These are phyloP conservation scores for Megacollybia marginata DNA, from an alignment of 768 basidiomycete species.

Conservation along the genomic window DNA sequence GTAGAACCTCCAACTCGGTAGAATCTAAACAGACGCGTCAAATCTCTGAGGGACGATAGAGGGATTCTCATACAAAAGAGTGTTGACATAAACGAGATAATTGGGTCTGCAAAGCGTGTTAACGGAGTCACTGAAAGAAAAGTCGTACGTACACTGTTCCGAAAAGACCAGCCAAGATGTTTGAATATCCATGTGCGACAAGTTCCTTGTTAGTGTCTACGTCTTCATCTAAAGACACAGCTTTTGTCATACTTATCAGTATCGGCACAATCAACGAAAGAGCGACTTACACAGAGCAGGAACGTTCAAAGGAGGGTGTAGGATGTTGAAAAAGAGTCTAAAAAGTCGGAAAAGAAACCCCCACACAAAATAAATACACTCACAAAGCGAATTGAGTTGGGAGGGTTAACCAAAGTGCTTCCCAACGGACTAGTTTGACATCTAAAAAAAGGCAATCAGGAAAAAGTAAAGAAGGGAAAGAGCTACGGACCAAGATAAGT, in stretches of 20 bases:
- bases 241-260: constrained; percentile 28
- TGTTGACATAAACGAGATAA: constrained; percentile 85
- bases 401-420: constrained; percentile 70
- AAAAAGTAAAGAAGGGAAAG: not conserved
- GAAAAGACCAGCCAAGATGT: constrained; percentile 70
- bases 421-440: constrained; percentile 49
- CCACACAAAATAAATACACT: constrained; percentile 30
- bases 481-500: constrained; percentile 58
- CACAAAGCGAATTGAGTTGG: constrained; percentile 92
- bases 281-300: constrained; percentile 66
- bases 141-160: constrained; percentile 65
- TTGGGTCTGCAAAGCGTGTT: constrained; percentile 46
- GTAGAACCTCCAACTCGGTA: constrained; percentile 91
- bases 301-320: constrained; percentile 84
- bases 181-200: constrained; percentile 88
- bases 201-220: constrained; percentile 90
- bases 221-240: constrained; percentile 84
- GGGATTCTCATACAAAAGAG: constrained; percentile 45
- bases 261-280: not conserved
- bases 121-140: not conserved
- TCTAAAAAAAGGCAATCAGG: constrained; percentile 32
- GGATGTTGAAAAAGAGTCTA: constrained; percentile 76
- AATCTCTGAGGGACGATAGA: not conserved
- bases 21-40: constrained; percentile 40
- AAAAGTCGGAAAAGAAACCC: constrained; percentile 6